Base-by-base conservation (phyloP, 345 rosid species). In the Ceriops tagal region DNA sequence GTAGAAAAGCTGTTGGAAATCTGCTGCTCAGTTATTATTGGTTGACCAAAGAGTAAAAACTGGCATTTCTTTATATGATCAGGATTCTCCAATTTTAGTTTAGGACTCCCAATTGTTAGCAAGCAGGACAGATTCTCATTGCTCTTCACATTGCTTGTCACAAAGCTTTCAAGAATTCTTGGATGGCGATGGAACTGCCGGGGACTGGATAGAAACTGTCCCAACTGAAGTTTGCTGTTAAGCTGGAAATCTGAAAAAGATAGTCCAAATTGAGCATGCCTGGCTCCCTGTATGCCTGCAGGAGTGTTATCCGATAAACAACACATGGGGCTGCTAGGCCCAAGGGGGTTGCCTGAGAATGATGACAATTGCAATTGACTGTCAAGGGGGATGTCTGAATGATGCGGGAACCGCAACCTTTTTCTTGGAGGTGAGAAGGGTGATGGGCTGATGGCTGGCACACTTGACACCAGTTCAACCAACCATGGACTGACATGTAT, bases 231-330 rank as follows among this genome's bases (percentile, higher is more conserved):
- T 69, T 76, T 85, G 73, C 77, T 82, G 84, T 73, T 73, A 84
- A 83, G 80, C 58, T 66, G 87, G 80, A 86, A 81, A 75, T 92
- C 92, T 32, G 90, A 77, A 69, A 89, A 76, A 80, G 96, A 84
- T 83, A 84, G 63, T 81, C 88, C 96, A 73, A 83, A 84, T 73
- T 83, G 92, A 78, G 93, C 82, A 84, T 96, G 99, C 99, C 99
- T 96, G 99, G 98, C 98, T 96, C 98, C 99, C 99, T 96, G 99
- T 88, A 96, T 86, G 85, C 98, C 95, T 87, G 89, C 90, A 83
- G 98, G 96, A 82, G 82, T 83, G 79, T 84, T 90, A 75, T 88
- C 88, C 19, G 85, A 78, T 70, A 88, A 73, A 79, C 82, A 89
- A 86, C 84, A 67, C 66, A 88, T 73, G 53, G 88, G 87, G 79